Conservation (phyloP, 345 rosid species). For the Clausena lansium region DNA sequence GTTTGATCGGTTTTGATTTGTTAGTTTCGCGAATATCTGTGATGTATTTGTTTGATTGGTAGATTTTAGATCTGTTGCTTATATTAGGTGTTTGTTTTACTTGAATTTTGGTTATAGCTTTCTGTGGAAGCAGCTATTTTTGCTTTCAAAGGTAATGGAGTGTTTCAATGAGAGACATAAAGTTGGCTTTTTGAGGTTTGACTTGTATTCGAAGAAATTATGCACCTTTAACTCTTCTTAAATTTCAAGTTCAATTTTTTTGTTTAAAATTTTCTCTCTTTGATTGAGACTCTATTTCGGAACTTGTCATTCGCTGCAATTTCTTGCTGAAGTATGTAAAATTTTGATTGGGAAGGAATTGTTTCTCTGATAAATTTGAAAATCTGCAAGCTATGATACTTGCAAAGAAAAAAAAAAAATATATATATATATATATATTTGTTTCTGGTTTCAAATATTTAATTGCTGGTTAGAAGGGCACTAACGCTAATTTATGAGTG, state of each 20-base stretch:
- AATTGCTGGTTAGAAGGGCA: not conserved
- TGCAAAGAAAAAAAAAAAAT: no score
- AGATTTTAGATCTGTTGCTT: slow-evolving; percentile 24
- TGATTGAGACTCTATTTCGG: not conserved
- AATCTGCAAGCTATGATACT: not conserved
- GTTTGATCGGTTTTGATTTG: not conserved
- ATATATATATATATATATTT: no score
- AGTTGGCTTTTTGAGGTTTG: slow-evolving; percentile 10
- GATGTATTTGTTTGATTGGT: not conserved
- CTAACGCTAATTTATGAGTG: not conserved
- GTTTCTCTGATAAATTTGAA: not conserved
- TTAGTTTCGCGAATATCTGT: not conserved
- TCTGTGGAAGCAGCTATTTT: not conserved
- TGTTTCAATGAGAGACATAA: not conserved
- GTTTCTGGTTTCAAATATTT: not conserved
- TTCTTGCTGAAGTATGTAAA: not conserved
- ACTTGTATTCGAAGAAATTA: slow-evolving; percentile 18
- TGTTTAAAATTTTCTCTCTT: not conserved
- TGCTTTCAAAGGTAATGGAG: not conserved
- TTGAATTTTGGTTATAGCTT: slow-evolving; percentile 5
- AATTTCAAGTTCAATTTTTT: not conserved
- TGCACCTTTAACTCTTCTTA: slow-evolving; percentile 6
- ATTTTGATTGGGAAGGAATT: not conserved
- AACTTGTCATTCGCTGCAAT: not conserved
- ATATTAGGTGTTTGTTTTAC: not conserved